Evolutionary conservation across 2,329 filamentous ascomycete species (phyloP).

Genomic region (Fusarium caatingaense): DNA sequence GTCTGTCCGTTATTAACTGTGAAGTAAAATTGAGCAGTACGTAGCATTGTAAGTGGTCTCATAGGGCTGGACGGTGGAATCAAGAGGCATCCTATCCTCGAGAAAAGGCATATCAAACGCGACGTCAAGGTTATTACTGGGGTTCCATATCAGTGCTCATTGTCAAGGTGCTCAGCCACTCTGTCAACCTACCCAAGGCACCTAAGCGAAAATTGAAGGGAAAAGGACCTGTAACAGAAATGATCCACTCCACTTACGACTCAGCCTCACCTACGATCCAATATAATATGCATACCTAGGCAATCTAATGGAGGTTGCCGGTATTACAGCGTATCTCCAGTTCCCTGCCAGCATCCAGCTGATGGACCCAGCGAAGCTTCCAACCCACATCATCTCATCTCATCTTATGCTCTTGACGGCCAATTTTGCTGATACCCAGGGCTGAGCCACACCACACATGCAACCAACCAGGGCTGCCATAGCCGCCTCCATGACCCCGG

Average conservation of each 20-base stretch:
- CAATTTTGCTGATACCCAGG: not conserved
- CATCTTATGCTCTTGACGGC: not conserved
- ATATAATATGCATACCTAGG: not conserved
- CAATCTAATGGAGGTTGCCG: slow-evolving; percentile 8
- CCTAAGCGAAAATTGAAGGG: slow-evolving; percentile 19
- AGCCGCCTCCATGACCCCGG: not conserved
- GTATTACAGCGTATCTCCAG: slow-evolving; percentile 1
- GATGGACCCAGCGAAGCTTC: slow-evolving; percentile 28
- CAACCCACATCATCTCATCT: slow-evolving; percentile 6
- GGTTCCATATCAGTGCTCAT: not conserved
- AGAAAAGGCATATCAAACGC: slow-evolving; percentile 15
- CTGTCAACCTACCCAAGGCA: not conserved
- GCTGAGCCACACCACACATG: slow-evolving; percentile 18
- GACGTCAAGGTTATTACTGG: not conserved
- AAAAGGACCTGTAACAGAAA: not conserved
- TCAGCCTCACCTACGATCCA: slow-evolving; percentile 24
- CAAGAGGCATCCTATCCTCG: slow-evolving; percentile 18
- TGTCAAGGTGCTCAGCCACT: slow-evolving; percentile 17
- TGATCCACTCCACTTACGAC: slow-evolving; percentile 15
- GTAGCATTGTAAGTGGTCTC: slow-evolving; percentile 1
- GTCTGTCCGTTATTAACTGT: not conserved
- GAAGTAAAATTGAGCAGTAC: not conserved
- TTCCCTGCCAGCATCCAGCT: slow-evolving; percentile 19
- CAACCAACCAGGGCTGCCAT: slow-evolving; percentile 24
- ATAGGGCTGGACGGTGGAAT: slow-evolving; percentile 21